Conservation (phyloP, 148 eudicot genomes). For the Spergularia bocconei region DNA sequence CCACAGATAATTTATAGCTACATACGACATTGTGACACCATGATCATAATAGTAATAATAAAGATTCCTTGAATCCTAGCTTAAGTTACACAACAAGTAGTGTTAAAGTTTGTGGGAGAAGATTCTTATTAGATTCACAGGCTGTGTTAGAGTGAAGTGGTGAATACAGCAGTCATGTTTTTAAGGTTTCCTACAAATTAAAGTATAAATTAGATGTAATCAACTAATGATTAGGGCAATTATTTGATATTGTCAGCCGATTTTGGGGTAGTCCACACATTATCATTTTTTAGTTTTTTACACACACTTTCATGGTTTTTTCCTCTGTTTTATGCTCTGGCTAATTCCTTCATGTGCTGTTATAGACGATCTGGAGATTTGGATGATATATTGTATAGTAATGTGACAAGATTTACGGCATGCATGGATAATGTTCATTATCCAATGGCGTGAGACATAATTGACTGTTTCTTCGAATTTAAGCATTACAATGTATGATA, state of each 20-base stretch:
- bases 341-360: background rate
- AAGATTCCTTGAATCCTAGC: slow-evolving; percentile 10
- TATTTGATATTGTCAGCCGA: slow-evolving; percentile 24
- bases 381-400: background rate
- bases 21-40: too few species aligned
- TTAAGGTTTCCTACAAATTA: slow-evolving; percentile 11
- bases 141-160: slow-evolving; percentile 19
- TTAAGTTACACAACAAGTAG: too few species aligned
- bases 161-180: slow-evolving; percentile 7
- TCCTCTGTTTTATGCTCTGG: background rate
- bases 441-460: background rate
- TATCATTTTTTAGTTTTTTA: background rate
- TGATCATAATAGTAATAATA: background rate
- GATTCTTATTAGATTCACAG: background rate
- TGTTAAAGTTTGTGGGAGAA: background rate
- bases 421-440: slow-evolving; percentile 9
- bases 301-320: background rate
- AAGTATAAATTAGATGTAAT: background rate
- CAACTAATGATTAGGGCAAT: slow-evolving; percentile 7
- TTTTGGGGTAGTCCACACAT: background rate
- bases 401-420: background rate
- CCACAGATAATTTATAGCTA: too few species aligned
- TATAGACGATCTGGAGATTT: too few species aligned
- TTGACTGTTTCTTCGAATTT: slow-evolving; percentile 3
- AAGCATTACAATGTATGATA: background rate